phyloP scores from a whole-genome alignment of 306 rosid genomes.

The cucumber (Cucumis sativus) region Cucumber_9930_V3 NC_026655.2:20880501-20881000 shows the following conservation, averaged over 20 bases:
- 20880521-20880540: not conserved
- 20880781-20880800: slow-evolving; percentile 45
- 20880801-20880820: not conserved
- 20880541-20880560: not conserved
- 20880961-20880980: not conserved
- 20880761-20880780: slow-evolving; percentile 47
- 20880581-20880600: not conserved
- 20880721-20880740: slow-evolving; percentile 21
- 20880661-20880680: slow-evolving; percentile 45
- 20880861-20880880: not conserved
- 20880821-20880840: not conserved
- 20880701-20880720: slow-evolving; percentile 34
- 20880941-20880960: not conserved
- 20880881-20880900: not conserved
- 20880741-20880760: slow-evolving; percentile 19
- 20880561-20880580: not conserved
- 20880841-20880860: not conserved
- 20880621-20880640: slow-evolving; percentile 31
- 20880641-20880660: slow-evolving; percentile 29
- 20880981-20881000: not conserved
- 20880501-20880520: not conserved
- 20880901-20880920: not conserved
- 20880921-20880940: not conserved
- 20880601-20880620: slow-evolving; percentile 12
- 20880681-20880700: slow-evolving; percentile 31